Percentiles rank a stretch among this genome's conserved stretches.
These are phyloP conservation scores for Tolypocladium pustulatum DNA, from an alignment of 2,329 filamentous ascomycete genomes.

Conservation along the genomic window DNA sequence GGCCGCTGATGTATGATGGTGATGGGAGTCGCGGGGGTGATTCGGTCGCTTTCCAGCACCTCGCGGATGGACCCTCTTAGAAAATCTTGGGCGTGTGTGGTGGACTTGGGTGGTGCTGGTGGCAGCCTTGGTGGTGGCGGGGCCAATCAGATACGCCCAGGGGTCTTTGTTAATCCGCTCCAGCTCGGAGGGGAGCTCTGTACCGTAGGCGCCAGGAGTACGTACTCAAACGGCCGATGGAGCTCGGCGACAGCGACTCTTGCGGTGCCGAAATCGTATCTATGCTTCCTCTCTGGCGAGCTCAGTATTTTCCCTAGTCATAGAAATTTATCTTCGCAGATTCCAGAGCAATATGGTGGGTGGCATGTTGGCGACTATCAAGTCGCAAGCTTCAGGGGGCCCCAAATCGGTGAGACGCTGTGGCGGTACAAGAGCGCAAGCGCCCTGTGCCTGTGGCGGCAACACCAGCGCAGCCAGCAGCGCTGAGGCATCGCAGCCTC, in stretches of 20 bases:
- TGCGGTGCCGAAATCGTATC: background rate
- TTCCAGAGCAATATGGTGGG: background rate
- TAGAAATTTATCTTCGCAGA: too few relatives aligned
- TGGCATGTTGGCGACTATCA: too few relatives aligned
- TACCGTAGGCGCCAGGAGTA: too few relatives aligned
- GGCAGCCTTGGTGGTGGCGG: background rate
- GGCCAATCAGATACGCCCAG: background rate
- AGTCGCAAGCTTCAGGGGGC: background rate
- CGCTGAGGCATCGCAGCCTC: slow-evolving; percentile 6
- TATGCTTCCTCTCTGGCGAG: too few relatives aligned
- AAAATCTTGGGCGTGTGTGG: background rate
- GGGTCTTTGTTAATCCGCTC: background rate
- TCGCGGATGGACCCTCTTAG: background rate
- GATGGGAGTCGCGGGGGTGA: slow-evolving; percentile 2
- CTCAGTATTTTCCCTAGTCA: too few relatives aligned
- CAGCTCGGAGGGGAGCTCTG: background rate
- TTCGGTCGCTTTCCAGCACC: slow-evolving; percentile 1
- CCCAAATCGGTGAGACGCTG: background rate
- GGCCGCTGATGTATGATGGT: background rate
- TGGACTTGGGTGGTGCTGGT: background rate
- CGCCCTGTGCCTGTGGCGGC: background rate
- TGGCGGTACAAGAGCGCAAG: background rate
- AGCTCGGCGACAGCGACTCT: background rate
- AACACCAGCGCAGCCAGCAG: background rate
- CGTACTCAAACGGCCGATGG: too few relatives aligned